Conservation (phyloP, 2,329 filamentous ascomycete genomes). For the Clarireedia hainanense region DNA sequence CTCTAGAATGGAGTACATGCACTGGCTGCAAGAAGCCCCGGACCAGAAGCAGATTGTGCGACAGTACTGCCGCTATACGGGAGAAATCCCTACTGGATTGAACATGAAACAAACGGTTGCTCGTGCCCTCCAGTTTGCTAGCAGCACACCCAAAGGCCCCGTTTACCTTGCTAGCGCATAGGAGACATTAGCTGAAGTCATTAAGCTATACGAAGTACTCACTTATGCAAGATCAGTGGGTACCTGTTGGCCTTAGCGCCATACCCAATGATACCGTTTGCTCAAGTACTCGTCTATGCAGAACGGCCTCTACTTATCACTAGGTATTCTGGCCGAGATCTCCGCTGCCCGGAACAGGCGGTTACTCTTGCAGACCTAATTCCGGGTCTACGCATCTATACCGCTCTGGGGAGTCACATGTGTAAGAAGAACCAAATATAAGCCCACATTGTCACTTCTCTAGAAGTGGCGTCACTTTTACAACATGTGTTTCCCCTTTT, state of each 20-base stretch:
- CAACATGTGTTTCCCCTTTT: constrained; percentile 66
- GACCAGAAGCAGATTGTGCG: constrained; percentile 64
- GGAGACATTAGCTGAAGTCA: constrained; percentile 61
- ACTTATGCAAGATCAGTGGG: constrained; percentile 49
- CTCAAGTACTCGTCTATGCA: constrained; percentile 32
- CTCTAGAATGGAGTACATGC: constrained; percentile 63
- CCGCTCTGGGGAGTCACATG: constrained; percentile 57
- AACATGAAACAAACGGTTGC: constrained; percentile 69
- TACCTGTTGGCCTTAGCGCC: constrained; percentile 45
- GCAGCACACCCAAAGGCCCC: constrained; percentile 56
- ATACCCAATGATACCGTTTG: constrained; percentile 48
- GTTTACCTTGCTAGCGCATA: constrained; percentile 57
- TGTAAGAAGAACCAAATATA: too few relatives aligned
- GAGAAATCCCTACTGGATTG: constrained; percentile 59
- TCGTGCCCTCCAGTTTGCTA: constrained; percentile 60
- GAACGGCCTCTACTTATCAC: constrained; percentile 56
- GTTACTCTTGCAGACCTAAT: constrained; percentile 58
- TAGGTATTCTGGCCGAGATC: constrained; percentile 61
- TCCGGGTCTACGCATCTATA: constrained; percentile 59
- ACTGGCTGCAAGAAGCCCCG: constrained; percentile 68
- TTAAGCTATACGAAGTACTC: constrained; percentile 40
- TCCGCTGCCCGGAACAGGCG: constrained; percentile 49
- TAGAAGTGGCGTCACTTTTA: too few relatives aligned
- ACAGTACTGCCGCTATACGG: constrained; percentile 63
- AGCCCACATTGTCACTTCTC: too few relatives aligned